Conservation (phyloP, 495 filamentous ascomycete species). For the Neurospora sp. region DNA sequence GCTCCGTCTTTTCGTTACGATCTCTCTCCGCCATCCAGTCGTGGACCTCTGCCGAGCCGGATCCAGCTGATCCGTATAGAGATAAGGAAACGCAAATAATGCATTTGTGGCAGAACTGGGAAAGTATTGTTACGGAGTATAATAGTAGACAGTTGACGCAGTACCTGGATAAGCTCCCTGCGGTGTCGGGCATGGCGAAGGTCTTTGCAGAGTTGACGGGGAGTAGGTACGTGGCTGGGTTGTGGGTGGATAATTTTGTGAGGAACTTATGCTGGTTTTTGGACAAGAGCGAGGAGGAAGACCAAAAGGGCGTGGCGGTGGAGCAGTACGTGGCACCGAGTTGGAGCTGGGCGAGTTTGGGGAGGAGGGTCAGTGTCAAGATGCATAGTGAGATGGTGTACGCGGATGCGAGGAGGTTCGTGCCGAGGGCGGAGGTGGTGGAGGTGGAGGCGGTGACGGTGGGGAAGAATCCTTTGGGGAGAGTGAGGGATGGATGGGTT, state of each 20-base stretch:
- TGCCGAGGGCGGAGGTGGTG: neutral
- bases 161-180: neutral
- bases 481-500: neutral
- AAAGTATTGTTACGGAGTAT: neutral
- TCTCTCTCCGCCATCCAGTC: too few species aligned
- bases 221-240: neutral
- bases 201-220: neutral
- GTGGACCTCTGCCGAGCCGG: too few species aligned
- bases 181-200: neutral
- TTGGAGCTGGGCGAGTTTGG: neutral
- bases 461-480: neutral
- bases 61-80: too few species aligned
- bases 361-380: neutral
- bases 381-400: neutral
- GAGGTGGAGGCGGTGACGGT: neutral
- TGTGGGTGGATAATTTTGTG: neutral
- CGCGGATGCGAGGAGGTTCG: neutral
- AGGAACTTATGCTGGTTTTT: neutral
- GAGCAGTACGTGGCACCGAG: neutral
- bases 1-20: constrained; percentile 11
- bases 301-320: too few species aligned
- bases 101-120: neutral
- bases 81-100: neutral
- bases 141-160: neutral
- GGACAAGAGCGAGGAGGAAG: neutral